phyloP scores from a whole-genome alignment of 1,284 basidiomycete species.

The Irpex sp. region DNA sequence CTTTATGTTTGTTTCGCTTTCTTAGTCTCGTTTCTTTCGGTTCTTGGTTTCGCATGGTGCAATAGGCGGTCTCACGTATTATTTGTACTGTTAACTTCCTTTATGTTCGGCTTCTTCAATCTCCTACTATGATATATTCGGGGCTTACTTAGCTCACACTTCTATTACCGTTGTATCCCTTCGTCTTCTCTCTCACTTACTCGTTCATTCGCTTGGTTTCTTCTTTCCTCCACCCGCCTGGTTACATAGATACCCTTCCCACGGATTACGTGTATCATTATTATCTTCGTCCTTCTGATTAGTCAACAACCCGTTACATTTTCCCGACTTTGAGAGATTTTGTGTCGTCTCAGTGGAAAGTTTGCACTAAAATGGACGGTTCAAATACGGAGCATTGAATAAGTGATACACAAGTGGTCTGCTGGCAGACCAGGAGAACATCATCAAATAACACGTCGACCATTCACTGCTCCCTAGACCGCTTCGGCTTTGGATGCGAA shows the following conservation, averaged over 20 bases:
- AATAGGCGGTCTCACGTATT: neutral
- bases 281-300: neutral
- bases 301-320: neutral
- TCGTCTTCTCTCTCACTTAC: neutral
- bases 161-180: neutral
- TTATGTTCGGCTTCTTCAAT: neutral
- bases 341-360: no score
- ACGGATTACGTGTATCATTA: neutral
- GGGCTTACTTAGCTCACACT: neutral
- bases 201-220: neutral
- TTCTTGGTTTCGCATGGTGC: neutral
- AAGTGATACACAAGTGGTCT: no score
- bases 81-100: neutral
- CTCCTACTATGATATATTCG: neutral
- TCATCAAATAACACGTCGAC: no score
- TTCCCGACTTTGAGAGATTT: no score
- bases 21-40: neutral
- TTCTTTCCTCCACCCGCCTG: neutral
- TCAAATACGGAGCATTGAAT: no score
- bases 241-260: neutral
- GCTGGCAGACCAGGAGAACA: no score
- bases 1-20: neutral
- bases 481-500: conserved; percentile 22
- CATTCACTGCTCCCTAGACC: conserved; percentile 21
- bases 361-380: no score